These are phyloP conservation scores for Cymbidium sinense DNA, from an alignment of 106 monocot genomes.

Conservation along the genomic window DNA sequence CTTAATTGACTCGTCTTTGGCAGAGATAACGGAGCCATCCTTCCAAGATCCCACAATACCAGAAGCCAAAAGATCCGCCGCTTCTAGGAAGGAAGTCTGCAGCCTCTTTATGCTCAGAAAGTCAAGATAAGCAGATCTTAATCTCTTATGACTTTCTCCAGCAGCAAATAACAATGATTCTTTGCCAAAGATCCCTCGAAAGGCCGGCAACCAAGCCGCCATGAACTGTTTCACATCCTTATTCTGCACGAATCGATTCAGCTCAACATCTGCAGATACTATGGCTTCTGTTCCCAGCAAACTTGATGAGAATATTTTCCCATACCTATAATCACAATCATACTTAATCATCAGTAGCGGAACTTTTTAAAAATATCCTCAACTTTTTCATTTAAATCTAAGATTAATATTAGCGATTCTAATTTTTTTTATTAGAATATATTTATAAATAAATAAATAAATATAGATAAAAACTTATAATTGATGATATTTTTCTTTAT, in stretches of 20 bases:
- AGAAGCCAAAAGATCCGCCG: too few relatives aligned
- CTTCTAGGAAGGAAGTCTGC: slow-evolving; percentile 10
- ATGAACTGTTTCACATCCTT: slow-evolving; percentile 27
- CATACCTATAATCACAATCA: slow-evolving; percentile 10
- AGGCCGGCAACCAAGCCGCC: slow-evolving; percentile 17
- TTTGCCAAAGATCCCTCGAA: slow-evolving; percentile 22
- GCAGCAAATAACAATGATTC: slow-evolving; percentile 20
- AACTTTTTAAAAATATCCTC: too few relatives aligned
- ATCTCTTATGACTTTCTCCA: slow-evolving; percentile 34
- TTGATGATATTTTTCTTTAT: too few relatives aligned
- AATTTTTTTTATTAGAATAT: too few relatives aligned
- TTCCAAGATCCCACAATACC: too few relatives aligned
- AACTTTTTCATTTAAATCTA: too few relatives aligned
- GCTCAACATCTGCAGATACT: slow-evolving; percentile 29
- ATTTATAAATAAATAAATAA: too few relatives aligned
- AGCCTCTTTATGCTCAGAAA: slow-evolving; percentile 30
- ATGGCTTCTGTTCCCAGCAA: slow-evolving; percentile 24
- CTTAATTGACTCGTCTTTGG: too few relatives aligned
- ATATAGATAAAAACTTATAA: too few relatives aligned
- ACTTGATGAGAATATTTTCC: slow-evolving; percentile 32
- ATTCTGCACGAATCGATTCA: slow-evolving; percentile 37
- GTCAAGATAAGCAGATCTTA: slow-evolving; percentile 31
- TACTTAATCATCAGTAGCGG: too few relatives aligned
- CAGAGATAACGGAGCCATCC: too few relatives aligned
- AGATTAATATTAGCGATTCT: too few relatives aligned